Evolutionary conservation across 1,284 basidiomycete species (phyloP).

Genomic region (Cryptococcus sp.): DNA sequence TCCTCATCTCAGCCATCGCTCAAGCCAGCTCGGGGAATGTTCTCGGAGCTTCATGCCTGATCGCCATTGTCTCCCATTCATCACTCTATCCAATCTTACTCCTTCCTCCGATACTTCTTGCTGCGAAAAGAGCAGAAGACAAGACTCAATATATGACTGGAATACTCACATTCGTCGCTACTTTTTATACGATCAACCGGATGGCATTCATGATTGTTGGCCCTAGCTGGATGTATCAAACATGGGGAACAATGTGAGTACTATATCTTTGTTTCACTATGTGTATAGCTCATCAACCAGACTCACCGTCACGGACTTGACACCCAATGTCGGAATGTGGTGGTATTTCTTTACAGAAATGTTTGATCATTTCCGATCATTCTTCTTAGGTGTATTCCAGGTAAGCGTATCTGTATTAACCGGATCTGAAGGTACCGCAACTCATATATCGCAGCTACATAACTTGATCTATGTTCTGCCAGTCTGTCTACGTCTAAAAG

Average conservation of each 20-base stretch:
- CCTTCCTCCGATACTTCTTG: conserved; percentile 56
- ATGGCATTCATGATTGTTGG: conserved; percentile 21
- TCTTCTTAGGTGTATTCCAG: conserved; percentile 95
- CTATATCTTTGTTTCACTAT: not conserved
- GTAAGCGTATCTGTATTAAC: conserved; percentile 51
- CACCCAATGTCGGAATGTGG: conserved; percentile 90
- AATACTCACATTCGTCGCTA: conserved; percentile 1
- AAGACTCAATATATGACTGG: not conserved
- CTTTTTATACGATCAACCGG: conserved; percentile 1
- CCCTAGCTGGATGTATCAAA: conserved; percentile 62
- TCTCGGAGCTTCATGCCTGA: conserved; percentile 25
- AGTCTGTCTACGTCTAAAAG: conserved; percentile 81
- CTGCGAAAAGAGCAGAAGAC: not conserved
- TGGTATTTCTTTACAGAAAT: conserved; percentile 99
- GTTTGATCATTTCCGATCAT: conserved; percentile 95
- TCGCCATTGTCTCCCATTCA: conserved; percentile 66
- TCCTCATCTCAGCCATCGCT: conserved; percentile 64
- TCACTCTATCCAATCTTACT: conserved; percentile 65
- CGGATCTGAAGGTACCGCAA: not conserved
- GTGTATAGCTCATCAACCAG: conserved; percentile 43
- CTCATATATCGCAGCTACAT: conserved; percentile 59
- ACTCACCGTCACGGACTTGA: conserved; percentile 72
- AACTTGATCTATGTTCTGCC: conserved; percentile 78
- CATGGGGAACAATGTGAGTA: conserved; percentile 78
- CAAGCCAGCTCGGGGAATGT: conserved; percentile 52